Evolutionary conservation across 2,329 filamentous ascomycete genomes (phyloP), one percentile per base, ranked within the genome.

Genomic region (Diaporthe sp.): DNA sequence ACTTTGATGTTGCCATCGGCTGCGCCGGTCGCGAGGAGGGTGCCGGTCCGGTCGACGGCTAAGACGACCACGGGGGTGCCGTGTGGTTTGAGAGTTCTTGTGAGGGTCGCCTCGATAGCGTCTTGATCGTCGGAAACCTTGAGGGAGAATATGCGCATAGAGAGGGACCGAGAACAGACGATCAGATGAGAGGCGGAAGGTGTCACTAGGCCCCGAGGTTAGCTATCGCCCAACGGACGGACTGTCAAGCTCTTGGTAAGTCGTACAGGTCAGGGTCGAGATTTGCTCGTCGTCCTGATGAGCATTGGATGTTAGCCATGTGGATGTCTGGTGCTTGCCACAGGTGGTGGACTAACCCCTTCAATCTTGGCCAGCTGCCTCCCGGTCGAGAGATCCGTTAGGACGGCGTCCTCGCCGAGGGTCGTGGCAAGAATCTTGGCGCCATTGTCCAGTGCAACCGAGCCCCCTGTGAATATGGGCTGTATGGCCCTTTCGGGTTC

Each of bases 1-100:
- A 99, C 93, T 83, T 99, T 99, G 79, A 98, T 94, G 0, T 94
- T 91, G 32, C 97, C 97, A 81, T 99, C 97, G 4, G 97, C 96
- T 65, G 94, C 94, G 76, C 97, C 97, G 22, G 96, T 98, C 22
- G 96, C 97, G 56, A 99, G 88, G 17, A 99, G 87, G 2, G 96
- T 97, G 80, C 96, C 94, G 1, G 96, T 98, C 71, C 91, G 89
- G 82, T 99, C 97, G 75, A 97, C 92, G 1, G 94, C 92, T 19
- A 96, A 88, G 12, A 96, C 94, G 1, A 98, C 92, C 1, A 98
- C 95, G 0, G 97, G 97, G 3, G 96, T 96, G 0, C 92, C 90
- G 81, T 98, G 97, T 10, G 97, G 95, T 82, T 98, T 98, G 42
- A 98, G 84, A 4, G 94, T 96, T 79, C 95, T 92, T 22, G 94